Evolutionary conservation across 2,329 filamentous ascomycete species (phyloP), one percentile per base, ranked within the genome.

Genomic region (Dactylellina drechsleri): DNA sequence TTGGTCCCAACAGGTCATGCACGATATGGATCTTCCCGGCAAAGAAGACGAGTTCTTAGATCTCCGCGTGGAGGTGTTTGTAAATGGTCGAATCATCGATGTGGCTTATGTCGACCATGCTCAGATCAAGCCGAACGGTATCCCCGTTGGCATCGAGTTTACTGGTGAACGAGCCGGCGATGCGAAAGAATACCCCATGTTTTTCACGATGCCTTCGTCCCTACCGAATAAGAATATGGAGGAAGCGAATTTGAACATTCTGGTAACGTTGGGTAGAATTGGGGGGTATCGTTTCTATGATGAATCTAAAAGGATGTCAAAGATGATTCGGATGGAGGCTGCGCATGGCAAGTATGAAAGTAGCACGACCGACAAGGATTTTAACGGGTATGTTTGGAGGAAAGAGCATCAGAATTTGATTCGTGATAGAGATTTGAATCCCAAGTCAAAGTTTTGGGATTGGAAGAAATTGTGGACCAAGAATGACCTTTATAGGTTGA

Each of bases 341-440:
- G 36, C 53, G 20, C 50, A 67, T 23, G 70, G 64, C 10, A 62
- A 67, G 15, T 74, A 74, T 20, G 70, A 74, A 43, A 74, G 57
- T n/a, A 74, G 70, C 16, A 67, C 62, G 0, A 26, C 56, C 7
- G n/a, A 16, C 6, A 36, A 26, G 13, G 12, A 31, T 0, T 74
- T 74, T 31, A 66, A 50, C 16, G 70, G 62, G 13, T 74, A 74
- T 16, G 18, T 64, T 20, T 74, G 70, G 70, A 66, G 57, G 26
- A 74, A 74, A 41, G 64, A 62, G n/a, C 70, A 74, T 23, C 62
- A 74, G 26, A 66, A 74, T 40, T 28, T 74, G n/a, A 74, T 74
- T 20, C 58, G 49, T 2, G 58, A 74, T 47, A 49, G 70, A 8
- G 50, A 15, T 13, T 40, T 64, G 13, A 74, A 74, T 16, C 70